phyloP scores from a whole-genome alignment of 352 stramenopile genomes.

The Globisporangium cederbergense region DNA sequence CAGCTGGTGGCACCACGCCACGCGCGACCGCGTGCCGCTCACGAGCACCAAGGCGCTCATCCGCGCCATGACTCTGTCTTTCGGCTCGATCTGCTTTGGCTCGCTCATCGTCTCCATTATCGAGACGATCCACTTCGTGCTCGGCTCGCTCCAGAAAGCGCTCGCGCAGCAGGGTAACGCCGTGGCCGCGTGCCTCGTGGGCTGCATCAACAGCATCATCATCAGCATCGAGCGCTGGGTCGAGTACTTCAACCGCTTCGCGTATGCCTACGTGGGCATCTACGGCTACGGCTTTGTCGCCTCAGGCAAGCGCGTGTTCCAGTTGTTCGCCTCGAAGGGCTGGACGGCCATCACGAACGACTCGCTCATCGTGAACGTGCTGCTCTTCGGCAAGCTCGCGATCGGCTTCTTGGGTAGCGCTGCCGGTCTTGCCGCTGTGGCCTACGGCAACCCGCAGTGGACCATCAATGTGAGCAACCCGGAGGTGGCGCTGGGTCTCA shows the following conservation, averaged over 20 bases:
- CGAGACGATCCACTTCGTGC: slow-evolving; percentile 48
- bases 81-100: slow-evolving; percentile 86
- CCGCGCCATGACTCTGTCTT: slow-evolving; percentile 73
- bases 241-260: slow-evolving; percentile 79
- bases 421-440: slow-evolving; percentile 29
- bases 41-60: slow-evolving; percentile 40
- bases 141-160: slow-evolving; percentile 33
- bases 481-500: slow-evolving; percentile 36
- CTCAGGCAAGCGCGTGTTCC: slow-evolving; percentile 44
- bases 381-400: slow-evolving; percentile 60
- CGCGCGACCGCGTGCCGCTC: slow-evolving; percentile 32
- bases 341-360: slow-evolving; percentile 68
- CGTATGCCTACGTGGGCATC: slow-evolving; percentile 69
- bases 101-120: slow-evolving; percentile 72
- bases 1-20: slow-evolving; percentile 80
- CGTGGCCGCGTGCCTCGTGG: slow-evolving; percentile 44
- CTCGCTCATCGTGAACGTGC: slow-evolving; percentile 59
- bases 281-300: slow-evolving; percentile 62
- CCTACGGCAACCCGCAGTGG: slow-evolving; percentile 38
- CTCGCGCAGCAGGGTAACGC: slow-evolving; percentile 42
- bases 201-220: slow-evolving; percentile 51
- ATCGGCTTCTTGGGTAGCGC: slow-evolving; percentile 47
- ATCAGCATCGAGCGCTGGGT: slow-evolving; percentile 54
- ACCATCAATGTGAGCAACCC: slow-evolving; percentile 43
- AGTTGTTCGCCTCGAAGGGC: slow-evolving; percentile 56